Evolutionary conservation across 345 rosid species (phyloP).

Genomic region (Eucalyptus victrix): DNA sequence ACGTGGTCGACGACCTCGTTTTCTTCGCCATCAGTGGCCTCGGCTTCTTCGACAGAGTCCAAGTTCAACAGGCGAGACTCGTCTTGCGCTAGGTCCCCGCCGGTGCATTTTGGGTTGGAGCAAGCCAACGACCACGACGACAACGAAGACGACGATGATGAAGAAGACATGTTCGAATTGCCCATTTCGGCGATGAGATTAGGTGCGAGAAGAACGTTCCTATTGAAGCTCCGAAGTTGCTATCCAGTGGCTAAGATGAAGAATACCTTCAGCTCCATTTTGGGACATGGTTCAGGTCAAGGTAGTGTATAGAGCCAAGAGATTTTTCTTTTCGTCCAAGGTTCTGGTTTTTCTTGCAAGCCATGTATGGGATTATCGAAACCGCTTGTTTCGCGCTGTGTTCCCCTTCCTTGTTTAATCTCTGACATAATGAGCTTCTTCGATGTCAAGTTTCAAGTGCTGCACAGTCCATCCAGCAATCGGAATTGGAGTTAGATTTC

Average conservation of each 20-base stretch:
- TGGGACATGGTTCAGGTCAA: conserved; percentile 4
- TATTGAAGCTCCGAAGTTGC: conserved; percentile 8
- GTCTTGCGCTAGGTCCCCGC: not conserved
- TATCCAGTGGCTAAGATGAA: conserved; percentile 31
- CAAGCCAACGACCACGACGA: not conserved
- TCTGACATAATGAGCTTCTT: conserved; percentile 13
- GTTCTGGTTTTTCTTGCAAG: not conserved
- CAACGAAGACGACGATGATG: not conserved
- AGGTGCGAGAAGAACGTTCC: not conserved
- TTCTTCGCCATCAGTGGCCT: not conserved
- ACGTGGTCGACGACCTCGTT: not conserved
- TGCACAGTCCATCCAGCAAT: not conserved
- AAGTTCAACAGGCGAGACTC: not conserved
- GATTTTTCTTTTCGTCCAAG: not conserved
- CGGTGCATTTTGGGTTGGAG: not conserved
- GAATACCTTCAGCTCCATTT: conserved; percentile 24
- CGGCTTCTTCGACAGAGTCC: not conserved
- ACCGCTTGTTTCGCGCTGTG: not conserved
- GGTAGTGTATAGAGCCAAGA: not conserved
- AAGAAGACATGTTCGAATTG: not conserved
- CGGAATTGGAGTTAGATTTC: not conserved
- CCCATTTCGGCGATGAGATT: conserved; percentile 24
- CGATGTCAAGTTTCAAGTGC: not conserved
- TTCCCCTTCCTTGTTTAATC: not conserved
- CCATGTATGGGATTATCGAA: not conserved